A percentile compares a stretch with the other conserved stretches of the same genome.
These are phyloP conservation scores for Auriculariales sp. DNA, from an alignment of 768 basidiomycete genomes.

Conservation along the genomic window DNA sequence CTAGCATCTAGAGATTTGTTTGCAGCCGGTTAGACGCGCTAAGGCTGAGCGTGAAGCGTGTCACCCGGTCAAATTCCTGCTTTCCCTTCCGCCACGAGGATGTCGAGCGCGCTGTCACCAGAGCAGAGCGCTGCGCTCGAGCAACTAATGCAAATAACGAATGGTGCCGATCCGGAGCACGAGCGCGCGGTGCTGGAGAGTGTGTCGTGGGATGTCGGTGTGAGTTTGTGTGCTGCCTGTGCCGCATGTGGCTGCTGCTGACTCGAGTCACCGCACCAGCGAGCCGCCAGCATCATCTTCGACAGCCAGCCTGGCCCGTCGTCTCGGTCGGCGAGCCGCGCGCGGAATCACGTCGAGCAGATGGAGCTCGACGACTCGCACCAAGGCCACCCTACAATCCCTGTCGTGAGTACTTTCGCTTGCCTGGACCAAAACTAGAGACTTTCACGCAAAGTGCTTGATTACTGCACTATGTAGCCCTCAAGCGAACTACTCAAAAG, in stretches of 20 bases:
- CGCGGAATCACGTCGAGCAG: slow-evolving; percentile 19
- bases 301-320: slow-evolving; percentile 9
- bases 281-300: slow-evolving; percentile 12
- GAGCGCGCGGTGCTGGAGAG: slow-evolving; percentile 44
- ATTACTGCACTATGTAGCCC: not conserved
- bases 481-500: too few relatives aligned
- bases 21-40: too few relatives aligned
- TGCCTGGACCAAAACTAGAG: slow-evolving; percentile 5
- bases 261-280: too few relatives aligned
- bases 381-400: slow-evolving; percentile 15
- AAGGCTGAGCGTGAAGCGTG: too few relatives aligned
- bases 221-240: too few relatives aligned
- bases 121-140: slow-evolving; percentile 12
- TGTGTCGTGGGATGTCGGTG: slow-evolving; percentile 62
- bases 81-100: too few relatives aligned
- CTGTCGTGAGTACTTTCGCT: slow-evolving; percentile 10
- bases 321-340: slow-evolving; percentile 6
- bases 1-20: too few relatives aligned
- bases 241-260: too few relatives aligned
- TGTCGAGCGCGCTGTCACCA: too few relatives aligned
- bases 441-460: not conserved
- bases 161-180: slow-evolving; percentile 40
- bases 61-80: too few relatives aligned
- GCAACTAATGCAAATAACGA: slow-evolving; percentile 44
- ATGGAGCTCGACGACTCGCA: slow-evolving; percentile 42